Conservation (phyloP, 768 basidiomycete genomes). For the Termitomyces titanicus region DNA sequence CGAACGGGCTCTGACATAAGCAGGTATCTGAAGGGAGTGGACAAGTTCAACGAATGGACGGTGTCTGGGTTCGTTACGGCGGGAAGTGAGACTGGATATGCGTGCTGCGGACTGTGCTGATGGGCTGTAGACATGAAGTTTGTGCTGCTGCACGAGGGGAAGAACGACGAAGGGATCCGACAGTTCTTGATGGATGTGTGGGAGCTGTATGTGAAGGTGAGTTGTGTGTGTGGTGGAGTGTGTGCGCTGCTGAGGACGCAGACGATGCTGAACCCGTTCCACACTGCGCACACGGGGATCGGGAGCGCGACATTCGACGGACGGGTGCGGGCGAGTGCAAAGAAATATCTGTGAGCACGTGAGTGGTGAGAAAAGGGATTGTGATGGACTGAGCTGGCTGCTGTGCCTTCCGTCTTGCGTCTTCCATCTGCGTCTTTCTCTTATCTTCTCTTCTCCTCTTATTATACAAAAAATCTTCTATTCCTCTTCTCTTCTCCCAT, state of each 20-base stretch:
- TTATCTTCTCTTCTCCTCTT: slow-evolving; percentile 27
- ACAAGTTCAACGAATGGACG: slow-evolving; percentile 99
- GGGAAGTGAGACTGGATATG: slow-evolving; percentile 64
- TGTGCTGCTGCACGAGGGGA: slow-evolving; percentile 87
- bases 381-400: slow-evolving; percentile 25
- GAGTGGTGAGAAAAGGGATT: slow-evolving; percentile 23
- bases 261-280: slow-evolving; percentile 95
- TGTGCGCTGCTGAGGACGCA: slow-evolving; percentile 26
- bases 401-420: slow-evolving; percentile 20
- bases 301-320: slow-evolving; percentile 79
- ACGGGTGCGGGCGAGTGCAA: slow-evolving; percentile 82
- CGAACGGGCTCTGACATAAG: slow-evolving; percentile 13
- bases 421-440: slow-evolving; percentile 30
- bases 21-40: slow-evolving; percentile 94
- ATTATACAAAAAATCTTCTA: slow-evolving; percentile 19
- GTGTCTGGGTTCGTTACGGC: slow-evolving; percentile 95
- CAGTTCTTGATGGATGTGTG: slow-evolving; percentile 93
- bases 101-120: slow-evolving; percentile 15
- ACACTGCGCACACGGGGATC: slow-evolving; percentile 83
- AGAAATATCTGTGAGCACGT: slow-evolving; percentile 60
- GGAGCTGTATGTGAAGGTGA: slow-evolving; percentile 96
- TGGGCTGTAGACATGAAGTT: slow-evolving; percentile 82
- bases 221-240: slow-evolving; percentile 13
- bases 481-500: slow-evolving; percentile 11
- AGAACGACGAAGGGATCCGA: slow-evolving; percentile 96